phyloP scores from a whole-genome alignment of 495 filamentous ascomycete species.

The Aspergillus bridgeri region DNA sequence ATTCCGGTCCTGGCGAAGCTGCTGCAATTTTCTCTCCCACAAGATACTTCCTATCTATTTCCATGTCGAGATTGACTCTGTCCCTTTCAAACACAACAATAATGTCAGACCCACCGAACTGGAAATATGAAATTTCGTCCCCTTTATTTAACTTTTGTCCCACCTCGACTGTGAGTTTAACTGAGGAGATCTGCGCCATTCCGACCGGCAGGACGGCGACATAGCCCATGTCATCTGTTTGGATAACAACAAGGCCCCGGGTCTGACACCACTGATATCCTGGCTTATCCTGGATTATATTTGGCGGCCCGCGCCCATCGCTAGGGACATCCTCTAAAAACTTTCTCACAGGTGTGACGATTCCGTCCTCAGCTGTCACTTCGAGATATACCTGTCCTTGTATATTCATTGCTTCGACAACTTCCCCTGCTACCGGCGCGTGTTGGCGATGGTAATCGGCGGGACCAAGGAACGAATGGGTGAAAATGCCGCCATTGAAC shows the following conservation, averaged over 20 bases:
- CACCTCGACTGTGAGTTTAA: conserved; percentile 16
- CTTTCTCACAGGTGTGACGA: neutral
- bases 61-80: no score
- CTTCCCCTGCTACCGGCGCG: neutral
- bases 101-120: conserved; percentile 34
- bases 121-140: conserved; percentile 28
- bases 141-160: conserved; percentile 21
- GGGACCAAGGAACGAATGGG: neutral
- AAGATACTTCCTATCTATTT: no score
- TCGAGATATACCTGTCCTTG: neutral
- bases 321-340: no score
- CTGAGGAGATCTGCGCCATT: conserved; percentile 6
- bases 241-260: no score
- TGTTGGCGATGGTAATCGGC: conserved; percentile 4
- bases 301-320: no score
- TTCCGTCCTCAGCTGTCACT: neutral
- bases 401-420: neutral
- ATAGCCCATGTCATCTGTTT: no score
- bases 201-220: no score
- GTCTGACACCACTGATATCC: no score
- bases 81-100: conserved; percentile 25
- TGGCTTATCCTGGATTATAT: no score
- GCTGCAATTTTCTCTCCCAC: no score
- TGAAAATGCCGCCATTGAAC: neutral
- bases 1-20: no score